Evolutionary conservation across 2,329 filamentous ascomycete genomes (phyloP), one percentile per base, ranked within the genome.

Genomic region (Triangularia setosa): DNA sequence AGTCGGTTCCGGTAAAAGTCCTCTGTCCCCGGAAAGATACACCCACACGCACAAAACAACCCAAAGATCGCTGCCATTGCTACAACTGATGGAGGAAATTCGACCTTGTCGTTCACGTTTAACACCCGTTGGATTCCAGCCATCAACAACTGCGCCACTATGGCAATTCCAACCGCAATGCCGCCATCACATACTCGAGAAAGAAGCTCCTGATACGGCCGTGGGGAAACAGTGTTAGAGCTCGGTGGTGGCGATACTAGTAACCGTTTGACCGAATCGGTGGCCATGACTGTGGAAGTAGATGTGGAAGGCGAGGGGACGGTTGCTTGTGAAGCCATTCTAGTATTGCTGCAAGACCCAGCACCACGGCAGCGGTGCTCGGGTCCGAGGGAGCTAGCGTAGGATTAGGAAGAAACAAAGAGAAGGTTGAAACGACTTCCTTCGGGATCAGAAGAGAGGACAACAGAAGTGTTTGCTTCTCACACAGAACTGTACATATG

Each of bases 31-130:
- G 70, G 61, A 1, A 69, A 2, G 1, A 69, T 30, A 3, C 63
- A 67, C 4, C 67, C 70, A 1, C 65, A 35, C 0, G 70, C n/a
- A 0, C 64, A 68, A 6, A 73, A 55, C 0, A 70, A 27, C 2
- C 75, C 70, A 74, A 80, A 79, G 8, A 73, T 44, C 0, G 68
- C 62, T 55, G 80, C 80, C 82, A 84, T 84, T 33, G 79, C 80
- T 30, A 81, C 63, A 53, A 84, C 80, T 6, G 81, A 77, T 0
- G 80, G 77, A 4, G 83, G 80, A 64, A 82, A 83, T 25, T 79
- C 73, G n/a, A 79, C 65, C 2, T 72, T 62, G 7, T 21, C 2
- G 69, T 72, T 0, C 68, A 48, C 67, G 9, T 74, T 68, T 16
- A 83, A 70, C 0, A 71, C 70, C 9, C 73, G 67, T 30, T 79